Conservation (phyloP, 2,329 filamentous ascomycete genomes). For the Zymoseptoria brevis region DNA sequence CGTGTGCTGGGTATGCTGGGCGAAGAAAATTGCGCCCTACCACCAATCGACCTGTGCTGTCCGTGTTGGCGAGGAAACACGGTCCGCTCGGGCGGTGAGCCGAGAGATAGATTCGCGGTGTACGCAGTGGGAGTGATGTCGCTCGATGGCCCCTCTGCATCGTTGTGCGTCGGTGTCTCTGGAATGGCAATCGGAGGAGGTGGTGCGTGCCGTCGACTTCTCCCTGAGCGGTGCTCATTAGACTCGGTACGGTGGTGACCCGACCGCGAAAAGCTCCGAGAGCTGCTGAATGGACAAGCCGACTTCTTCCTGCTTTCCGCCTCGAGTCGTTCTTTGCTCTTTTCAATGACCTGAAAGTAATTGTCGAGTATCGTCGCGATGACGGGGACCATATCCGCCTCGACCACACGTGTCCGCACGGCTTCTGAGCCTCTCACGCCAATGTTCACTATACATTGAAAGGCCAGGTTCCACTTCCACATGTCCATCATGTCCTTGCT, state of each 20-base stretch:
- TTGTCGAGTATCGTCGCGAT: slow-evolving; percentile 98
- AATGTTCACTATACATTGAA: slow-evolving; percentile 98
- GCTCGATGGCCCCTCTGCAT: slow-evolving; percentile 44
- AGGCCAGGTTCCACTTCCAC: slow-evolving; percentile 99
- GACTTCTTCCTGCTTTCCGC: slow-evolving; percentile 59
- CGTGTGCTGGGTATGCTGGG: slow-evolving; percentile 17
- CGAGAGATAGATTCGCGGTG: slow-evolving; percentile 52
- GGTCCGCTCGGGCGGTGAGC: slow-evolving; percentile 64
- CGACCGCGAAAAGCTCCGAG: slow-evolving; percentile 32
- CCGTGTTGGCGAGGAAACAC: slow-evolving; percentile 52
- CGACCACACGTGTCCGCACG: slow-evolving; percentile 89
- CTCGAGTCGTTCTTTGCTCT: slow-evolving; percentile 78
- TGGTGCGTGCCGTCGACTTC: slow-evolving; percentile 64
- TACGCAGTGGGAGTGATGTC: slow-evolving; percentile 52
- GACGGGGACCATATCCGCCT: slow-evolving; percentile 98
- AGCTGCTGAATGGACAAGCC: slow-evolving; percentile 29
- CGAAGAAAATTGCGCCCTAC: slow-evolving; percentile 23
- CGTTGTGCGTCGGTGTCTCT: slow-evolving; percentile 40
- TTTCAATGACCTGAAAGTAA: slow-evolving; percentile 94
- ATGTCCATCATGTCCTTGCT: slow-evolving; percentile 99
- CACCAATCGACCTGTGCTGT: slow-evolving; percentile 40
- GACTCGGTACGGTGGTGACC: slow-evolving; percentile 26
- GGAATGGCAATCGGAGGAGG: slow-evolving; percentile 81
- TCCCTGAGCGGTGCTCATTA: slow-evolving; percentile 36
- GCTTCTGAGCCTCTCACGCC: slow-evolving; percentile 91